These are phyloP conservation scores for Taxillus chinensis DNA, from an alignment of 164 flowering plant species.

Conservation along the genomic window DNA sequence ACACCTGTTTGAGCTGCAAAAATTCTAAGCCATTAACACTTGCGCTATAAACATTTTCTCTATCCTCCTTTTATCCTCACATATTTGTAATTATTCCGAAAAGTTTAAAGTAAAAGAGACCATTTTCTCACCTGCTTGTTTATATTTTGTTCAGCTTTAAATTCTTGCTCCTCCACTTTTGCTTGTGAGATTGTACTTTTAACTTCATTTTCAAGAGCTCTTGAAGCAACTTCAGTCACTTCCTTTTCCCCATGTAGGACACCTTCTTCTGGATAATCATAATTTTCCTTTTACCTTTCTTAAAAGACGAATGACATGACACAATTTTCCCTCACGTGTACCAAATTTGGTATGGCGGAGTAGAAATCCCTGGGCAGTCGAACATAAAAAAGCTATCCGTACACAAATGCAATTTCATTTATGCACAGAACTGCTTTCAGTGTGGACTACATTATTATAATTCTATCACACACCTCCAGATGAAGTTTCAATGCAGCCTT, in stretches of 20 bases:
- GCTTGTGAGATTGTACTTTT: conserved; percentile 26
- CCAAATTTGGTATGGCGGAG: too few relatives aligned
- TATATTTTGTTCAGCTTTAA: conserved; percentile 25
- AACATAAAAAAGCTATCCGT: too few relatives aligned
- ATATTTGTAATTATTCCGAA: too few relatives aligned
- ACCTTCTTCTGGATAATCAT: conserved; percentile 11
- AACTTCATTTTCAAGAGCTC: conserved; percentile 30
- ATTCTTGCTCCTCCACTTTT: conserved; percentile 29
- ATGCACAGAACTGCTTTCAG: not conserved
- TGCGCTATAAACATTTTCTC: too few relatives aligned
- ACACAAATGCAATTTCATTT: not conserved
- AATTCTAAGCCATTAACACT: conserved; percentile 1
- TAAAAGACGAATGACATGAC: not conserved
- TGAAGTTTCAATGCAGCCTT: conserved; percentile 13
- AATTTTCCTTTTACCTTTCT: not conserved
- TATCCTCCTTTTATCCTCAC: too few relatives aligned
- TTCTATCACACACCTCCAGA: conserved; percentile 4
- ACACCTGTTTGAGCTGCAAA: conserved; percentile 44
- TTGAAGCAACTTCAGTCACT: conserved; percentile 16
- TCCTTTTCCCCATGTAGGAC: conserved; percentile 13
- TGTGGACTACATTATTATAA: not conserved
- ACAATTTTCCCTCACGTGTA: not conserved
- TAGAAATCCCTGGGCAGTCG: too few relatives aligned
- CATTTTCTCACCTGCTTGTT: conserved; percentile 34
- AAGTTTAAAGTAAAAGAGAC: not conserved